Base-by-base conservation (phyloP, 75 land plant genomes). In the Gnetum montanum region DNA sequence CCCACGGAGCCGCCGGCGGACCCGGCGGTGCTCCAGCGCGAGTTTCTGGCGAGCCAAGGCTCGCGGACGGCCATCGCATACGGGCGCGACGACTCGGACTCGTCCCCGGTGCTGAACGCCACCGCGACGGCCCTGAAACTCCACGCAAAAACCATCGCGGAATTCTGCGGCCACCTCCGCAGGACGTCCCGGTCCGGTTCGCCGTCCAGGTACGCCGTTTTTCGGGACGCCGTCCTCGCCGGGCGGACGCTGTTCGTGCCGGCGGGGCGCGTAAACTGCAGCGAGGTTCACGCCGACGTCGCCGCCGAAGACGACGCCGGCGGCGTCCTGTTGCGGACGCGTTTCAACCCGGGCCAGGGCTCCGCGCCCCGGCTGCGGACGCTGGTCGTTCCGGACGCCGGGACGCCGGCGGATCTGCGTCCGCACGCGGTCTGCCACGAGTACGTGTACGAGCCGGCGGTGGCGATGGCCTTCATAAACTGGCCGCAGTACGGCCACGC, bases 401-500 rank as follows among this genome's bases (percentile, higher is more conserved):
- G 41, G 11, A 57, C 46, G n/a, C 41, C 25, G 26, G 46, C 22
- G 59, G 59, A 57, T 8, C 23, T 57, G 10, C 6, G 41, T 10
- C 59, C 59, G 3, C 59, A 57, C 24, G 18, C 26, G 7, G 37
- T 48, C 13, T 57, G 59, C 59, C 47, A 37, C 20, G 59, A 57
- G 24, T 24, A 48, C 22, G 46, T 57, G 2, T 57, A 57, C 59
- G 46, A 57, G n/a, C 48, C 48, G 4, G 19, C 48, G 3, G 24
- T 57, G 6, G 6, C 41, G 3, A 23, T 57, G 1, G 37, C 59
- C 6, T 57, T 57, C 13, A 57, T 57, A 3, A 54, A 57, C 8
- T 57, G 46, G 59, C 59, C 59, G 8, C 59, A 57, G 26, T 28
- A 57, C 1, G 59, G 46, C 15, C 59, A 57, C 8, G 59, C 46